A percentile compares a stretch with the other conserved stretches of the same genome.
Conservation (phyloP, 2,329 filamentous ascomycete species). For the Ophiosphaerella narmari region DNA sequence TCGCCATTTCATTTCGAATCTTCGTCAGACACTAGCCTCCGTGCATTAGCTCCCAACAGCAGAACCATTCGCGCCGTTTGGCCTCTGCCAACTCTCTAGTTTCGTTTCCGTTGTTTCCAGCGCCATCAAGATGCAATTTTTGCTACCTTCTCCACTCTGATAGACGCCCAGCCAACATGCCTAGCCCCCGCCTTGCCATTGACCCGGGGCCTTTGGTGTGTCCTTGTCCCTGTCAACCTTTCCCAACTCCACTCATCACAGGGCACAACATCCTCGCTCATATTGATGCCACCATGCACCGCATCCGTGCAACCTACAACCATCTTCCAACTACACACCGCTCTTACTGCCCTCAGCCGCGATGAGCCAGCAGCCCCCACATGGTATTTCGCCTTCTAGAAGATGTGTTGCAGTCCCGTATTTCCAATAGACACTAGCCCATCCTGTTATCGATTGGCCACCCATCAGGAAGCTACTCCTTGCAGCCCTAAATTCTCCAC, state of each 20-base stretch:
- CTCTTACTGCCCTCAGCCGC: slow-evolving; percentile 28
- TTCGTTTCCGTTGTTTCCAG: background rate
- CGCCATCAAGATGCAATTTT: slow-evolving; percentile 10
- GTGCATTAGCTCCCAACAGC: slow-evolving; percentile 14
- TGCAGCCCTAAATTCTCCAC: slow-evolving; percentile 9
- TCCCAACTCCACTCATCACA: background rate
- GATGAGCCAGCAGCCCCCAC: slow-evolving; percentile 19
- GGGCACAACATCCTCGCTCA: slow-evolving; percentile 27
- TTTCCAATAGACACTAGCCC: slow-evolving; percentile 22
- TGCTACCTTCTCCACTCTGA: slow-evolving; percentile 27
- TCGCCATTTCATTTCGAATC: slow-evolving; percentile 2
- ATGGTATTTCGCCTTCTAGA: slow-evolving; percentile 22
- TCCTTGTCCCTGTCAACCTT: slow-evolving; percentile 14
- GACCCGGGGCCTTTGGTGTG: slow-evolving; percentile 8
- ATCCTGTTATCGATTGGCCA: slow-evolving; percentile 26
- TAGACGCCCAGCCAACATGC: slow-evolving; percentile 20
- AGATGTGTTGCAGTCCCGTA: slow-evolving; percentile 10
- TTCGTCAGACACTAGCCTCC: slow-evolving; percentile 8
- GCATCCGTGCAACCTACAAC: slow-evolving; percentile 28
- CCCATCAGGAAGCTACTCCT: slow-evolving; percentile 15
- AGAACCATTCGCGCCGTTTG: slow-evolving; percentile 8
- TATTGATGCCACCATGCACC: slow-evolving; percentile 40
- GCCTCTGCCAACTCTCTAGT: slow-evolving; percentile 4
- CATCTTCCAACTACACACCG: slow-evolving; percentile 34
- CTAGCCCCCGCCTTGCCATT: slow-evolving; percentile 10